Percentiles rank a stretch among this genome's conserved stretches.
phyloP scores from a whole-genome alignment of 2,329 filamentous ascomycete genomes.

The Phialophora verrucosa region DNA sequence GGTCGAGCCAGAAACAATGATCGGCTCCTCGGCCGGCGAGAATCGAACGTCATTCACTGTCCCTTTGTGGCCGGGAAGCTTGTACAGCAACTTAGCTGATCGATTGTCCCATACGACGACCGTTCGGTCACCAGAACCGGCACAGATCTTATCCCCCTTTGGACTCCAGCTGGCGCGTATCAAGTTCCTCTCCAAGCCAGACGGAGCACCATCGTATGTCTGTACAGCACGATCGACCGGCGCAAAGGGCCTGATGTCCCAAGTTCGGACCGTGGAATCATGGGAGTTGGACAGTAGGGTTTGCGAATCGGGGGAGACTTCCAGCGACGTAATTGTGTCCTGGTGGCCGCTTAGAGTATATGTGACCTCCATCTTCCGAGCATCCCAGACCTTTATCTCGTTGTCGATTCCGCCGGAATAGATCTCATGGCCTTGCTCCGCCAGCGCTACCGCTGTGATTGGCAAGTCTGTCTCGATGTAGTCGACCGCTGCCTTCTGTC shows the following conservation, averaged over 20 bases:
- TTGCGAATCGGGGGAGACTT: slow-evolving; percentile 92
- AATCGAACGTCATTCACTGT: slow-evolving; percentile 95
- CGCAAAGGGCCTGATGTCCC: slow-evolving; percentile 95
- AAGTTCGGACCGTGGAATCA: slow-evolving; percentile 91
- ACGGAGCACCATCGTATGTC: slow-evolving; percentile 89
- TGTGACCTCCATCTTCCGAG: slow-evolving; percentile 85
- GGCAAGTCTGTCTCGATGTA: slow-evolving; percentile 91
- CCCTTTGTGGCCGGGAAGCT: slow-evolving; percentile 92
- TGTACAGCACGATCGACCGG: slow-evolving; percentile 82
- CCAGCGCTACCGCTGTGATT: slow-evolving; percentile 87
- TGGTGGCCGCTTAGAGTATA: slow-evolving; percentile 89
- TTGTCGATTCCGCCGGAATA: slow-evolving; percentile 96
- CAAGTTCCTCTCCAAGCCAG: slow-evolving; percentile 88
- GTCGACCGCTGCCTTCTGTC: slow-evolving; percentile 84
- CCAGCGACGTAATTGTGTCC: slow-evolving; percentile 88
- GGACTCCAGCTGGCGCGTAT: slow-evolving; percentile 88
- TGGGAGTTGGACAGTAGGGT: slow-evolving; percentile 89
- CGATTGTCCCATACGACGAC: slow-evolving; percentile 89
- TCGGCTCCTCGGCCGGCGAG: slow-evolving; percentile 80
- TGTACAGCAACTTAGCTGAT: slow-evolving; percentile 89
- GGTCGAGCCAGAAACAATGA: slow-evolving; percentile 87
- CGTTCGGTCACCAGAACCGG: slow-evolving; percentile 87
- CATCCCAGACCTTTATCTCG: slow-evolving; percentile 95
- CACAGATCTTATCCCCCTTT: slow-evolving; percentile 82
- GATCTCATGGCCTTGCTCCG: slow-evolving; percentile 92